Base-by-base conservation (phyloP, 352 stramenopile genomes). In the Pythium brachiatum region DNA sequence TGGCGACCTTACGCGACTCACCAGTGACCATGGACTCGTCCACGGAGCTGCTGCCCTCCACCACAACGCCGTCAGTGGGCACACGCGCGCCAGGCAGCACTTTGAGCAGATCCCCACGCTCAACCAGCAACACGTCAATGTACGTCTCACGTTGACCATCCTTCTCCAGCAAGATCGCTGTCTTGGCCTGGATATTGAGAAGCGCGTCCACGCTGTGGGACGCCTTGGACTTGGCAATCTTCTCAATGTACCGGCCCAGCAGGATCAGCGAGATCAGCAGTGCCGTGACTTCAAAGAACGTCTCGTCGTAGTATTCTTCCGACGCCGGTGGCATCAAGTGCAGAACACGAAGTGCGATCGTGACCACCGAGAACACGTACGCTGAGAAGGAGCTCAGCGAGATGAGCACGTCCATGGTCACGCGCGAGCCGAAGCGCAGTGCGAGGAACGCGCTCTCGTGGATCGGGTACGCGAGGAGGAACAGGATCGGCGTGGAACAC, bases 81-180 rank as follows among this genome's bases (percentile, higher is more conserved):
- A 93, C 70, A 27, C 80, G 78, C 4, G 81, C 79, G 23, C 84
- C 82, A 0, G 84, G 84, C 0, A 93, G 68, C 1, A 91, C 81
- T 60, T 85, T 86, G 16, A 91, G 67, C 18, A 87, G 51, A 50
- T 93, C 84, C 8, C 78, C 69, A n/a, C 79, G 78, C 53, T 93
- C 73, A 0, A 93, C 76, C n/a, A 93, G 74, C 46, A 86, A 72
- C 20, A 91, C 70, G 36, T 93, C 84, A 62, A 93, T 88, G 63
- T 89, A 87, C 39, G 78, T 65, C 52, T 92, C 84, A 43, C 84
- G 43, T 15, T 53, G 80, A 47, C 75, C 56, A 5, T 70, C 58
- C 0, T 65, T 64, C 26, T 90, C 83, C 20, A 98, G 68, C 56
- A 98, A 74, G 38, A 96, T 95, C 12, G 96, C 96, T 1, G 81